These are phyloP conservation scores for Globomyces pollinis-pini DNA, from an alignment of 192 early-diverging fungal species.

Conservation along the genomic window DNA sequence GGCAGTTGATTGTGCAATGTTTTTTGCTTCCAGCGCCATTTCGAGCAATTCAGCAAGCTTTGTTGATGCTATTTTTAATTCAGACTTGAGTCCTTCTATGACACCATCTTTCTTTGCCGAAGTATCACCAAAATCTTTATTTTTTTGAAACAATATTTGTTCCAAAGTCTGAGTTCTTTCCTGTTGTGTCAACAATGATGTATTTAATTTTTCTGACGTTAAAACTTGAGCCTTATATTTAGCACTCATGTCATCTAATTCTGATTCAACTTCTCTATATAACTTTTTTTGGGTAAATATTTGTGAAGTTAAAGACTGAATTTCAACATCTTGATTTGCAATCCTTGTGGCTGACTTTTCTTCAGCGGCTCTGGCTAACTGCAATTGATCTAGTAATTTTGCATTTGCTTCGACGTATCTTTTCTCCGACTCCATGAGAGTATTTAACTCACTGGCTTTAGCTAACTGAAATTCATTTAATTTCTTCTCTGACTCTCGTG, in stretches of 20 bases:
- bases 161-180: background rate
- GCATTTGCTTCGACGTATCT: too few relatives aligned
- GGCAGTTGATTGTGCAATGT: too few relatives aligned
- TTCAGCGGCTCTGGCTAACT: too few relatives aligned
- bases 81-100: too few relatives aligned
- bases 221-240: background rate
- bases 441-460: too few relatives aligned
- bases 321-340: background rate
- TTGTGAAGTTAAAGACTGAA: background rate
- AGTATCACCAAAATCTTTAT: too few relatives aligned
- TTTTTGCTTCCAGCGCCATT: too few relatives aligned
- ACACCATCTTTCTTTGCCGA: too few relatives aligned
- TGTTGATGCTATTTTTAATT: too few relatives aligned
- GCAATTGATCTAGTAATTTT: background rate
- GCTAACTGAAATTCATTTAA: too few relatives aligned
- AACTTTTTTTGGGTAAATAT: background rate
- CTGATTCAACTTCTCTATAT: background rate
- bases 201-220: background rate
- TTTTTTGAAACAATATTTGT: background rate
- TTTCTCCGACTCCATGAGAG: too few relatives aligned
- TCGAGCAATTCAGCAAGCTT: too few relatives aligned
- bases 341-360: background rate
- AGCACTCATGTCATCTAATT: background rate
- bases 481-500: background rate
- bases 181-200: background rate